Evolutionary conservation across 1,284 basidiomycete species (phyloP).

Genomic region (Tilletia indica): DNA sequence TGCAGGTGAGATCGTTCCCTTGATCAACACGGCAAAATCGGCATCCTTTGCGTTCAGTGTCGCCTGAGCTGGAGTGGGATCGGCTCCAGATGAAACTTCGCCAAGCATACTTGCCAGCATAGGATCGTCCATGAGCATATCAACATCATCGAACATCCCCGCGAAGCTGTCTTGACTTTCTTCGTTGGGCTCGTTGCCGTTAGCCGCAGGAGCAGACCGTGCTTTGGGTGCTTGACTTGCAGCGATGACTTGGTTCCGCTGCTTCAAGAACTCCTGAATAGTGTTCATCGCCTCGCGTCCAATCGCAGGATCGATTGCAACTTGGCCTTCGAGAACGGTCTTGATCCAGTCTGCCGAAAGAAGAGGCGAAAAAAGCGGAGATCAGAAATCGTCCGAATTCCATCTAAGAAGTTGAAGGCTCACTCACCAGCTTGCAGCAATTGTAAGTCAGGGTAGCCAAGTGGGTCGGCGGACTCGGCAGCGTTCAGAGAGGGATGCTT

Average conservation of each 20-base stretch:
- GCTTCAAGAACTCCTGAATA: constrained; percentile 68
- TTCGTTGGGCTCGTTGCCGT: background rate
- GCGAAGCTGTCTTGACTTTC: constrained; percentile 70
- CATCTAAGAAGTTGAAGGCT: no score
- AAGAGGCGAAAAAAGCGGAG: background rate
- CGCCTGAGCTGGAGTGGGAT: constrained; percentile 45
- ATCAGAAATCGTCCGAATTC: background rate
- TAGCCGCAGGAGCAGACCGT: constrained; percentile 12
- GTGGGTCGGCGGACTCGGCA: constrained; percentile 23
- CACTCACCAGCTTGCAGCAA: constrained; percentile 66
- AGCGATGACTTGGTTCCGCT: constrained; percentile 63
- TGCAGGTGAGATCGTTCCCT: constrained; percentile 62
- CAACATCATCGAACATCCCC: constrained; percentile 64
- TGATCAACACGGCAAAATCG: constrained; percentile 61
- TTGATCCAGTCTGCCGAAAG: constrained; percentile 65
- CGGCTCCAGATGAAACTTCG: constrained; percentile 28
- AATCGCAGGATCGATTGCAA: constrained; percentile 61
- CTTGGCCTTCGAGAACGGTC: constrained; percentile 63
- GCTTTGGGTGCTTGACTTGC: constrained; percentile 21
- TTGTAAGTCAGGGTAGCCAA: constrained; percentile 67
- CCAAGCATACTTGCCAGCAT: constrained; percentile 64
- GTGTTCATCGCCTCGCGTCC: constrained; percentile 65
- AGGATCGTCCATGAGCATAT: constrained; percentile 65
- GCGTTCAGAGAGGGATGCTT: constrained; percentile 61
- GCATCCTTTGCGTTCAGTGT: constrained; percentile 27